Conservation (phyloP, 2,329 filamentous ascomycete species). For the Colletotrichum higginsianum region DNA sequence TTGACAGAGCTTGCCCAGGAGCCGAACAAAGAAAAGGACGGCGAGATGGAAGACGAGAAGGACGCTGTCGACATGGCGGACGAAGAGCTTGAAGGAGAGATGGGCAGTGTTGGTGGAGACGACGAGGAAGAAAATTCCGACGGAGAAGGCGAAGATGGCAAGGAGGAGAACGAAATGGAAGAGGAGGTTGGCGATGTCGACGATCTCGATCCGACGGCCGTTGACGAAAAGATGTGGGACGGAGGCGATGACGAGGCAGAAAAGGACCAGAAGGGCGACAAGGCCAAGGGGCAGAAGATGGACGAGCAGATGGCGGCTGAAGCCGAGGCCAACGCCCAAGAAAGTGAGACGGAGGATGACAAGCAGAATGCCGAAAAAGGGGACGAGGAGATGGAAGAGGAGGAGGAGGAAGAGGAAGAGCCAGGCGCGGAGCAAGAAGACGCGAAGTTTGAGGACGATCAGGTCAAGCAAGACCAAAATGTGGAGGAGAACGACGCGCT, state of each 20-base stretch:
- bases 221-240: slow-evolving; percentile 99
- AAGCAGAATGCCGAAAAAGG: slow-evolving; percentile 59
- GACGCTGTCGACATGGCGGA: slow-evolving; percentile 94
- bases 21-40: slow-evolving; percentile 74
- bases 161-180: slow-evolving; percentile 80
- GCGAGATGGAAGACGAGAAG: slow-evolving; percentile 83
- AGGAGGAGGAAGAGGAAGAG: slow-evolving; percentile 72
- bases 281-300: slow-evolving; percentile 78
- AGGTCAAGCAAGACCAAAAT: slow-evolving; percentile 78
- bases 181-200: slow-evolving; percentile 94
- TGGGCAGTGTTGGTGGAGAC: slow-evolving; percentile 74
- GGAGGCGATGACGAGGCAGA: slow-evolving; percentile 83
- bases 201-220: slow-evolving; percentile 88
- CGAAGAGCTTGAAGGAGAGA: slow-evolving; percentile 90
- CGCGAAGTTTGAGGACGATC: slow-evolving; percentile 67
- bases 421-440: slow-evolving; percentile 73
- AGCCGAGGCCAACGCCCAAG: slow-evolving; percentile 66
- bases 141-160: slow-evolving; percentile 75
- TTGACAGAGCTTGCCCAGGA: slow-evolving; percentile 92
- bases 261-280: slow-evolving; percentile 84
- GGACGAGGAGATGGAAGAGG: slow-evolving; percentile 56
- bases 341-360: slow-evolving; percentile 59
- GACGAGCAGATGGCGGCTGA: slow-evolving; percentile 73
- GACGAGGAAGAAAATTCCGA: slow-evolving; percentile 73
- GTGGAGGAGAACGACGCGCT: slow-evolving; percentile 86